Conservation (phyloP, 108 stramenopile genomes). For the Cyclotella choctawhatcheeana region DNA sequence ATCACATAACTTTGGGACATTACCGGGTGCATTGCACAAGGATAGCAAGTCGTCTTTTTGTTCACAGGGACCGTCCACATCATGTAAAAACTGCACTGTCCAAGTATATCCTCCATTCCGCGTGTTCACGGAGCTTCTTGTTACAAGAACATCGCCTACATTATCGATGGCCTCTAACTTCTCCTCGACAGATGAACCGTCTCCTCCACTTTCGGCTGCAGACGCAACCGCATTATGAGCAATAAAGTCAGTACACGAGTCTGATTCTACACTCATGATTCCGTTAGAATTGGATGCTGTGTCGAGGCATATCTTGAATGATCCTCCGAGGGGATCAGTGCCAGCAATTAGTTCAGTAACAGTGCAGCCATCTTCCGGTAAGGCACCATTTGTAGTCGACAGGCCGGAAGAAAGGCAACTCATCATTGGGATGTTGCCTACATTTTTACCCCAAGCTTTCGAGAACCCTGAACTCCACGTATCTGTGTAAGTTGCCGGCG, state of each 20-base stretch:
- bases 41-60: conserved; percentile 56
- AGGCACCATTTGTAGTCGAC: conserved; percentile 63
- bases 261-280: conserved; percentile 59
- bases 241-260: conserved; percentile 66
- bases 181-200: conserved; percentile 83
- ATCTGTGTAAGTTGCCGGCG: conserved; percentile 52
- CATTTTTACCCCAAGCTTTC: conserved; percentile 89
- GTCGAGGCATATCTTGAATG: conserved; percentile 78
- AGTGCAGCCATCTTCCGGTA: conserved; percentile 64
- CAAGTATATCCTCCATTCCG: conserved; percentile 85
- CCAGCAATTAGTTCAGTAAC: conserved; percentile 67
- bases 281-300: conserved; percentile 41
- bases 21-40: conserved; percentile 80
- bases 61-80: conserved; percentile 72
- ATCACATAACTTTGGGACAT: conserved; percentile 73
- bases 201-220: conserved; percentile 69
- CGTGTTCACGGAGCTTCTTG: conserved; percentile 63
- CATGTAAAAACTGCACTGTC: conserved; percentile 79
- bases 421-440: conserved; percentile 67
- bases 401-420: conserved; percentile 63
- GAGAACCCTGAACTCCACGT: conserved; percentile 82
- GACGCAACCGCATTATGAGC: conserved; percentile 75
- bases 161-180: conserved; percentile 77
- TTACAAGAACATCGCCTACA: conserved; percentile 83
- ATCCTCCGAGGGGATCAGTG: conserved; percentile 75